Evolutionary conservation across 345 rosid species (phyloP), one percentile per base, ranked within the genome.

Genomic region (Cardamine occulta): DNA sequence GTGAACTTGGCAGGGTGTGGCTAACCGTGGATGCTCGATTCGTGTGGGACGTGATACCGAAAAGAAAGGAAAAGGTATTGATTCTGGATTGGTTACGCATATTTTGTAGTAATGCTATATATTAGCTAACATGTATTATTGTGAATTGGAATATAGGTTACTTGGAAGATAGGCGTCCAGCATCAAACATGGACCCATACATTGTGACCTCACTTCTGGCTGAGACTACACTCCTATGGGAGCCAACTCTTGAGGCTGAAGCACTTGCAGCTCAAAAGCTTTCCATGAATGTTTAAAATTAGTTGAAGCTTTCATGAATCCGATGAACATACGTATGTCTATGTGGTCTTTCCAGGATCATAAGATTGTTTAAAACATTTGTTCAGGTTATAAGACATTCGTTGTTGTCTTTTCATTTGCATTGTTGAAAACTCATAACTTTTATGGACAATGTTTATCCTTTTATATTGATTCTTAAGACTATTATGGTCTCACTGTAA

Each of bases 31-130:
- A 75, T 88, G 96, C 82, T 95, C 97, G 2, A 87, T 95, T 74
- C 88, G 99, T 29, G 97, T 95, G 82, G 99, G 99, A 4, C 97
- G 97, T 76, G 99, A 89, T 39, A 95, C 99, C 14, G 99, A 95
- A 86, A 79, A 86, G 82, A 59, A 84, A 49, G 93, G 97, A 74
- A 95, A 95, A 91, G 97, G 97, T 94, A 85, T 5, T 59, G 8
- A 24, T 66, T 40, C 47, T 0, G 2, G 9, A 39, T 15, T 55
- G 28, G 56, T 64, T 21, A 10, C 77, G 52, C 23, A 73, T 6
- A 7, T 4, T 1, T 24, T 13, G 15, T 24, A 14, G 0, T 39
- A 18, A 19, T 52, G 47, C 5, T 21, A 31, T 52, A 19, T 5
- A 32, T 5, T 39, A 63, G 60, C 47, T 79, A 53, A 81, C 62